A percentile compares a stretch with the other conserved stretches of the same genome.
Evolutionary conservation across 768 basidiomycete species (phyloP).

Genomic region (Xerocomus brunneocitrinus): DNA sequence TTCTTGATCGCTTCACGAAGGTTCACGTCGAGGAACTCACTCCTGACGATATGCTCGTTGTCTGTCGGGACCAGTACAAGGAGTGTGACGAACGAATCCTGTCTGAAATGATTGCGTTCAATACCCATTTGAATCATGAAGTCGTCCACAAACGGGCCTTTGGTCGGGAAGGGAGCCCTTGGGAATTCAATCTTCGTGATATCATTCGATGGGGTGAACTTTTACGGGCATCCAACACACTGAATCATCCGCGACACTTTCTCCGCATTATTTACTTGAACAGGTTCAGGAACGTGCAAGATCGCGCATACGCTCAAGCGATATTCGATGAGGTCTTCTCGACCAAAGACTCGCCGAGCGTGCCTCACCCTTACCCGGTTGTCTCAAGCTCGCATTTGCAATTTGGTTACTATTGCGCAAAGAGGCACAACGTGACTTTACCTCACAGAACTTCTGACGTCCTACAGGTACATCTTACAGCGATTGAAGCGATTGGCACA

Average conservation of each 20-base stretch:
- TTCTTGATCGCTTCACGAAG: constrained; percentile 97
- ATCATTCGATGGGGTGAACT: constrained; percentile 83
- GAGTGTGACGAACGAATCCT: constrained; percentile 49
- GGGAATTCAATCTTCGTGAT: constrained; percentile 98
- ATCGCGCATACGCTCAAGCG: constrained; percentile 49
- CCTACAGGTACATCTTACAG: constrained; percentile 57
- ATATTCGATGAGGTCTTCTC: constrained; percentile 56
- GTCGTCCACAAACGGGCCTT: constrained; percentile 62
- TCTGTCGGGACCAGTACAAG: constrained; percentile 74
- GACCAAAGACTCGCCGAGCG: constrained; percentile 30
- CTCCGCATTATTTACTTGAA: constrained; percentile 75
- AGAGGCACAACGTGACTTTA: constrained; percentile 31
- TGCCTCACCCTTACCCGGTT: constrained; percentile 35
- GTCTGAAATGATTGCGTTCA: constrained; percentile 78
- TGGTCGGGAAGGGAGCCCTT: constrained; percentile 79
- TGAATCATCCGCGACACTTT: constrained; percentile 54
- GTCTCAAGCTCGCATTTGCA: constrained; percentile 48
- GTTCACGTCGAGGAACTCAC: constrained; percentile 89
- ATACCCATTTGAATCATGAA: constrained; percentile 62
- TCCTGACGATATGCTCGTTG: constrained; percentile 66
- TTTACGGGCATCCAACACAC: constrained; percentile 30
- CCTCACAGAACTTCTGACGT: constrained; percentile 45
- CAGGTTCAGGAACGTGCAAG: constrained; percentile 74
- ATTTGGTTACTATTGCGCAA: constrained; percentile 56
- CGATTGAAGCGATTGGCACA: constrained; percentile 70